Conservation (phyloP, 495 filamentous ascomycete genomes). For the Umbilicaria muhlenbergii region DNA sequence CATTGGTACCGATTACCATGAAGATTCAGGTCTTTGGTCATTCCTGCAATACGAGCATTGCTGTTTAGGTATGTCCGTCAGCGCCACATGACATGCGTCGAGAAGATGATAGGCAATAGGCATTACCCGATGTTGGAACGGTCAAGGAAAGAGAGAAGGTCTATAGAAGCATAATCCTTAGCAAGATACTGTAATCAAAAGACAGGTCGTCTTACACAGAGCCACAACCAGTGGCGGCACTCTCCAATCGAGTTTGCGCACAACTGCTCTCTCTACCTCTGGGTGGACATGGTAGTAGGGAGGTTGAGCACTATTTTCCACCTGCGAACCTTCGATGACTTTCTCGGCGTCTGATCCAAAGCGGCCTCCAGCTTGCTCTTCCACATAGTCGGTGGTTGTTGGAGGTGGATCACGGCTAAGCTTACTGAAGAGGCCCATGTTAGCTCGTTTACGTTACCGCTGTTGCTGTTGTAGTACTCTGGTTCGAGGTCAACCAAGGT, state of each 20-base stretch:
- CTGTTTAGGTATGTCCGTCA: constrained; percentile 12
- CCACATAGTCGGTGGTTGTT: constrained; percentile 6
- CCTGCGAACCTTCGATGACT: background rate
- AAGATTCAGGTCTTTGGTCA: constrained; percentile 36
- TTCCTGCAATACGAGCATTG: constrained; percentile 51
- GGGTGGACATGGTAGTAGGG: constrained; percentile 24
- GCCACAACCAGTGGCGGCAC: constrained; percentile 35
- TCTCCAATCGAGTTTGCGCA: constrained; percentile 41
- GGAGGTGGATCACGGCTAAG: constrained; percentile 2
- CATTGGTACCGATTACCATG: constrained; percentile 42
- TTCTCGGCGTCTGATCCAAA: constrained; percentile 3
- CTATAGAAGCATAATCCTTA: constrained; percentile 20
- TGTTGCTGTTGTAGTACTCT: no score
- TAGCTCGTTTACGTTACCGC: no score
- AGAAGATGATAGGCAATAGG: no score
- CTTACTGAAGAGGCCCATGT: constrained; percentile 8
- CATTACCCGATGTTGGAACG: constrained; percentile 47
- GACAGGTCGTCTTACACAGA: constrained; percentile 28
- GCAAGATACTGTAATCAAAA: constrained; percentile 9
- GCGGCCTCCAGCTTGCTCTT: background rate
- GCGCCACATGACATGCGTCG: no score
- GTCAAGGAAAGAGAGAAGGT: constrained; percentile 51
- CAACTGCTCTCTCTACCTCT: constrained; percentile 35
- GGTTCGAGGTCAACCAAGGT: no score
- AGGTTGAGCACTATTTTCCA: constrained; percentile 1